Conservation (phyloP, 1,284 basidiomycete genomes). For the Blastosporella zonata region DNA sequence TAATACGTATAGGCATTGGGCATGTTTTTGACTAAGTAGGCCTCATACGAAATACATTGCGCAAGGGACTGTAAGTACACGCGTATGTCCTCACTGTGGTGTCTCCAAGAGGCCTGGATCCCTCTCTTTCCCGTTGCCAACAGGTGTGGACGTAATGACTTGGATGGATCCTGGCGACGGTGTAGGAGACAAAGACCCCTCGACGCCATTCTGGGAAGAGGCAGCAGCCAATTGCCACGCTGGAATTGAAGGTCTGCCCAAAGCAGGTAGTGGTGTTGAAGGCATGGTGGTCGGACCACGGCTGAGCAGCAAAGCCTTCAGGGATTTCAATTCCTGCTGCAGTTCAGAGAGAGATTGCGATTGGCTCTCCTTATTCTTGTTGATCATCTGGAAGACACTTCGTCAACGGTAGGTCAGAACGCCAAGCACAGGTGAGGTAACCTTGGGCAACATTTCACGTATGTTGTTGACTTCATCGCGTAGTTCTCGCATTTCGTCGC, state of each 20-base stretch:
- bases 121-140: conserved; percentile 39
- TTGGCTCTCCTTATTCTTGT: conserved; percentile 87
- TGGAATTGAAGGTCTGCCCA: conserved; percentile 75
- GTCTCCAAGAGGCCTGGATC: conserved; percentile 10
- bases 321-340: conserved; percentile 92
- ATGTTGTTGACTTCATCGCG: conserved; percentile 90
- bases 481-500: conserved; percentile 91
- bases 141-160: conserved; percentile 12
- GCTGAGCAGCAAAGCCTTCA: conserved; percentile 90
- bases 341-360: conserved; percentile 78
- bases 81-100: conserved; percentile 4
- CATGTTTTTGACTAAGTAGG: too few relatives aligned
- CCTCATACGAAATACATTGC: too few relatives aligned
- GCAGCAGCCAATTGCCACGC: conserved; percentile 67
- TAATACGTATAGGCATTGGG: too few relatives aligned
- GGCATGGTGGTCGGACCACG: conserved; percentile 56
- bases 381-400: conserved; percentile 73
- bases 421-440: conserved; percentile 29
- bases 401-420: conserved; percentile 2
- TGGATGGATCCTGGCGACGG: conserved; percentile 16
- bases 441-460: conserved; percentile 89
- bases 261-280: conserved; percentile 45
- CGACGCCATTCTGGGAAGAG: conserved; percentile 10
- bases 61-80: neutral
- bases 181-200: conserved; percentile 15